Conservation (phyloP, 208 protist genomes). For the Wallacemonas sp. region DNA sequence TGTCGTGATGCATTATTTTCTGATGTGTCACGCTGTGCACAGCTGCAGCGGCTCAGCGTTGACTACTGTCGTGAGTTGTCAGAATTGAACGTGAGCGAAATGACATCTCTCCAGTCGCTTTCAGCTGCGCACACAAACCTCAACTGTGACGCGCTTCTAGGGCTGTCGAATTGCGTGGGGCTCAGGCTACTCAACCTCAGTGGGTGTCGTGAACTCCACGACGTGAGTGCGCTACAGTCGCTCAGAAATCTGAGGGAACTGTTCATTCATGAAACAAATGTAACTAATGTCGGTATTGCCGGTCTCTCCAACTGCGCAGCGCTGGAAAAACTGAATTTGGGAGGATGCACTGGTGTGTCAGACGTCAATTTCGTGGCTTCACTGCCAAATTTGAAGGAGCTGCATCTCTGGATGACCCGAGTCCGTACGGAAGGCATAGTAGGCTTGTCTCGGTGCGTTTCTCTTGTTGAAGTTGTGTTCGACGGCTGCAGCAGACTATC, state of each 20-base stretch:
- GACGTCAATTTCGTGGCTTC: conserved; percentile 41
- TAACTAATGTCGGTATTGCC: conserved; percentile 35
- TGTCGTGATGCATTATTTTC: background rate
- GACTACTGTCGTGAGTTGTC: background rate
- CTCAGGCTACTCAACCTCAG: conserved; percentile 7
- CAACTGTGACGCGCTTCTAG: background rate
- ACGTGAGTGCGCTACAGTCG: background rate
- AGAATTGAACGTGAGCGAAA: background rate
- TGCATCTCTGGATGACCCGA: conserved; percentile 60
- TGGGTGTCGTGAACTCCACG: background rate
- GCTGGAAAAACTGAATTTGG: conserved; percentile 48
- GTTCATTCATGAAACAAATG: conserved; percentile 37
- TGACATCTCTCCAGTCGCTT: background rate
- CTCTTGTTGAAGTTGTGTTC: conserved; percentile 49
- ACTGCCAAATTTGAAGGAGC: conserved; percentile 32
- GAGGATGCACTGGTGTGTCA: conserved; percentile 43
- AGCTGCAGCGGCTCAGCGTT: background rate
- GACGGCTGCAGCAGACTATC: conserved; percentile 41
- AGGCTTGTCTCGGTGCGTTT: conserved; percentile 27
- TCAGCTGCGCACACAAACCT: background rate
- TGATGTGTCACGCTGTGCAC: background rate
- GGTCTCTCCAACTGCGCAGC: conserved; percentile 24
- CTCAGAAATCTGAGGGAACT: conserved; percentile 34
- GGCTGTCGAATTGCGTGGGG: background rate
- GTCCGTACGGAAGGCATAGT: conserved; percentile 41